Evolutionary conservation across 441 rosid genomes (phyloP), one percentile per base, ranked within the genome.

Genomic region (Adansonia gregorii): DNA sequence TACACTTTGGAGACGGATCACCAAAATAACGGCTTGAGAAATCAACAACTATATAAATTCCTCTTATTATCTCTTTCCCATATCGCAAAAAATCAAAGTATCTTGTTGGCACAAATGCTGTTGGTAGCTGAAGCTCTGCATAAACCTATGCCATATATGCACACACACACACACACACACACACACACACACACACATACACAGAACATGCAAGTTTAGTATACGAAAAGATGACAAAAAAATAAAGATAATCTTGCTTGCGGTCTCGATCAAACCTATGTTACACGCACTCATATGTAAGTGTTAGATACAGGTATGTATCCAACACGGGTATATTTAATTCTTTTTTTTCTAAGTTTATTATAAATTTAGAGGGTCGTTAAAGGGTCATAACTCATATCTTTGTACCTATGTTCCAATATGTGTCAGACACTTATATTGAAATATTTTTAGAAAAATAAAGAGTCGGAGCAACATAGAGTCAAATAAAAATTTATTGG

Each of bases 71-170:
- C 60, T 51, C 39, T 55, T 49, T 76, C 31, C 0, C 19, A 59
- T 20, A 65, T 54, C 78, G 46, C 43, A 76, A 19, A 56, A 76
- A 76, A 8, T 69, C 41, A 12, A 20, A 66, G 20, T 66, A 52
- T 27, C 73, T 27, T 6, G 54, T 54, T 19, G 63, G 55, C 54
- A 76, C 78, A 3, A 55, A 41, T 66, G 73, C 17, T 54, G 73
- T 65, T 9, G 78, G 78, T 35, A 76, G 41, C 60, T 54, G 41
- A 52, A 76, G 10, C 60, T 54, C 78, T 17, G 66, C 78, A 51
- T 66, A 12, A 27, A 80, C 43, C 82, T 77, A 52, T 17, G 54
- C 58, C 66, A 71, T 41, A 43, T 55, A 66, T 22, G 3, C 35
- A 31, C 35, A 31, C 35, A 31, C 1, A n/a, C n/a, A n/a, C n/a